A percentile compares a stretch with the other conserved stretches of the same genome.
Evolutionary conservation across 345 rosid genomes (phyloP).

Genomic region (Boechera stricta): DNA sequence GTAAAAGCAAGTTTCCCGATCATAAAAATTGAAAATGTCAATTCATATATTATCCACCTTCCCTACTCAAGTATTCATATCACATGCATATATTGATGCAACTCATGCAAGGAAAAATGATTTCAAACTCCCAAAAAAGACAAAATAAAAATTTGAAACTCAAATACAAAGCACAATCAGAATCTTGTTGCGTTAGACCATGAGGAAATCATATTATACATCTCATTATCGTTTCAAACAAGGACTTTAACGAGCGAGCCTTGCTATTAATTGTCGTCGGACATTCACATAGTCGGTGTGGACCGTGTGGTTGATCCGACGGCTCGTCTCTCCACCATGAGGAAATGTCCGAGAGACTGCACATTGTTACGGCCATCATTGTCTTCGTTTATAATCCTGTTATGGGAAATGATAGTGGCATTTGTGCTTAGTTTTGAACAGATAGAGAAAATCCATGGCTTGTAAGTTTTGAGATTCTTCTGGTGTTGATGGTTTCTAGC

Average conservation of each 20-base stretch:
- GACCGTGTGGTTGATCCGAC: conserved; percentile 35
- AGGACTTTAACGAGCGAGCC: neutral
- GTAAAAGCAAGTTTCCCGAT: no score
- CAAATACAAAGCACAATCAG: conserved; percentile 1
- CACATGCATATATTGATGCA: no score
- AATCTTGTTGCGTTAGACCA: conserved; percentile 6
- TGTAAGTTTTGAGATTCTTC: conserved; percentile 57
- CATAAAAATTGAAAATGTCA: no score
- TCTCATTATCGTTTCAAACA: neutral
- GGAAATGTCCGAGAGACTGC: conserved; percentile 76
- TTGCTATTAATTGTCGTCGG: neutral
- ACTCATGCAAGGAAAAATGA: neutral
- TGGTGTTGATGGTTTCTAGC: conserved; percentile 39
- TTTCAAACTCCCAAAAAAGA: conserved; percentile 12
- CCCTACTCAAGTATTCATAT: no score
- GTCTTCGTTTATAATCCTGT: conserved; percentile 23
- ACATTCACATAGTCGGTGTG: conserved; percentile 22
- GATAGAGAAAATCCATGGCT: conserved; percentile 72
- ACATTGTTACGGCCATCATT: conserved; percentile 35
- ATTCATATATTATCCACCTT: no score
- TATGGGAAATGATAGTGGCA: conserved; percentile 52
- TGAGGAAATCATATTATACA: neutral
- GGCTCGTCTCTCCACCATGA: conserved; percentile 69
- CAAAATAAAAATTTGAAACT: neutral
- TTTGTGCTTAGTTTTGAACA: conserved; percentile 78